Conservation (phyloP, 129 eudicot genomes). For the Flaveria linearis region DNA sequence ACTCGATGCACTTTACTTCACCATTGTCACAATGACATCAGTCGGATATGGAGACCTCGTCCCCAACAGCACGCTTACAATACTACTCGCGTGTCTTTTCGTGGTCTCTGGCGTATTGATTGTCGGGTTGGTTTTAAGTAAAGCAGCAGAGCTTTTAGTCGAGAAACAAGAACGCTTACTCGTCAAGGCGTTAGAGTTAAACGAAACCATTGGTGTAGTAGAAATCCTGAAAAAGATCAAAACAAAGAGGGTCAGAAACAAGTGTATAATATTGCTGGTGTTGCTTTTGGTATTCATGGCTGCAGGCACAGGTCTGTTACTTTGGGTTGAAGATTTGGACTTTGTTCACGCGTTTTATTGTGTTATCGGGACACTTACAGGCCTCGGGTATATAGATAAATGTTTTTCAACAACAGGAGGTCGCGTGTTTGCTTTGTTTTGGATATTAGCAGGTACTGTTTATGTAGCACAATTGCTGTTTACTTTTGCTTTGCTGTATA, state of each 20-base stretch:
- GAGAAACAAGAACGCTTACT: constrained; percentile 75
- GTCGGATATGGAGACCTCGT: constrained; percentile 93
- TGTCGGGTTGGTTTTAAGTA: constrained; percentile 55
- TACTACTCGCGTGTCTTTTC: constrained; percentile 78
- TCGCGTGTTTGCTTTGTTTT: constrained; percentile 76
- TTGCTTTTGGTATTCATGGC: constrained; percentile 53
- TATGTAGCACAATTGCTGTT: constrained; percentile 86
- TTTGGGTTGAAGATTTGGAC: constrained; percentile 59
- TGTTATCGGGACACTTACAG: constrained; percentile 73
- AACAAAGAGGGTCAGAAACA: constrained; percentile 57
- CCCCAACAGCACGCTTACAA: constrained; percentile 51
- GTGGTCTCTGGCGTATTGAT: constrained; percentile 74
- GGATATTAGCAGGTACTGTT: constrained; percentile 77
- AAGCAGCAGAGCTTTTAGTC: constrained; percentile 78
- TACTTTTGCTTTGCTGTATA: constrained; percentile 62
- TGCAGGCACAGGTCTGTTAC: constrained; percentile 59
- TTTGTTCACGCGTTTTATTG: constrained; percentile 76
- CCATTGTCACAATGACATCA: constrained; percentile 86
- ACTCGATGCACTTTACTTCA: constrained; percentile 79
- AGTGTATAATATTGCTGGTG: constrained; percentile 45
- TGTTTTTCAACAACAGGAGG: constrained; percentile 85
- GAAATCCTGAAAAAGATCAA: constrained; percentile 61
- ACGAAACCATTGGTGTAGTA: constrained; percentile 43
- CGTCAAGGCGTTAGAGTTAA: constrained; percentile 61
- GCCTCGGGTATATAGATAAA: constrained; percentile 78